phyloP scores from a whole-genome alignment of 768 basidiomycete genomes.

The Kwoniella dendrophila region DNA sequence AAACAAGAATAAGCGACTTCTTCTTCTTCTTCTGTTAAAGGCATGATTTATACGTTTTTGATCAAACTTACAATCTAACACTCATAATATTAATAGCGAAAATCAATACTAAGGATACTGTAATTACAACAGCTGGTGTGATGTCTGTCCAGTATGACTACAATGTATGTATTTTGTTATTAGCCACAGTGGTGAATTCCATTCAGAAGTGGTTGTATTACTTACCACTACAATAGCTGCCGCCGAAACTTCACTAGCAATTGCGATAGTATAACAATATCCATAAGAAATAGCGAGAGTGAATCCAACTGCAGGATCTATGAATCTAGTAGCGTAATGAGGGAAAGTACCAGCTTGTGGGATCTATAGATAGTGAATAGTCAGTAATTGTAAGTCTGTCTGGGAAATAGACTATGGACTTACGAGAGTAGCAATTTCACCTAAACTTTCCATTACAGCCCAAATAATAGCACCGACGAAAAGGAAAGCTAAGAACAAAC shows the following conservation, averaged over 20 bases:
- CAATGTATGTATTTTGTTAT: too few species aligned
- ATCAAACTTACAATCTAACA: conserved; percentile 6
- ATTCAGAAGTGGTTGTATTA: too few species aligned
- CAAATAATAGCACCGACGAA: conserved; percentile 57
- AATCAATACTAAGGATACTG: conserved; percentile 56
- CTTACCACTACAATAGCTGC: conserved; percentile 65
- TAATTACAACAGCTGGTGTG: conserved; percentile 43
- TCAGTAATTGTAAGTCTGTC: background rate
- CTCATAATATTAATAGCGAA: conserved; percentile 16
- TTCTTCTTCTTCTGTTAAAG: background rate
- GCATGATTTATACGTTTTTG: background rate
- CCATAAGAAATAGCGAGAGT: conserved; percentile 51
- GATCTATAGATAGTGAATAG: conserved; percentile 6
- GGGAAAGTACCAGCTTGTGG: conserved; percentile 37
- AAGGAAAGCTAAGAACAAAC: conserved; percentile 61
- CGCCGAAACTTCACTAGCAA: conserved; percentile 75
- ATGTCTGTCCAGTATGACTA: conserved; percentile 63
- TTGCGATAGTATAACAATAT: conserved; percentile 60
- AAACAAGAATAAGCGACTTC: too few species aligned
- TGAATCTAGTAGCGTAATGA: conserved; percentile 47
- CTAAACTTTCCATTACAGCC: conserved; percentile 16
- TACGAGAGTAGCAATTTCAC: conserved; percentile 39
- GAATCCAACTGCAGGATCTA: conserved; percentile 57
- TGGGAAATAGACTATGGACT: conserved; percentile 1
- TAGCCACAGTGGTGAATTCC: too few species aligned